Percentiles rank a stretch among this genome's conserved stretches.
These are phyloP conservation scores for Fraxinus latifolia DNA, from an alignment of 305 asterid genomes.

Conservation along the genomic window DNA sequence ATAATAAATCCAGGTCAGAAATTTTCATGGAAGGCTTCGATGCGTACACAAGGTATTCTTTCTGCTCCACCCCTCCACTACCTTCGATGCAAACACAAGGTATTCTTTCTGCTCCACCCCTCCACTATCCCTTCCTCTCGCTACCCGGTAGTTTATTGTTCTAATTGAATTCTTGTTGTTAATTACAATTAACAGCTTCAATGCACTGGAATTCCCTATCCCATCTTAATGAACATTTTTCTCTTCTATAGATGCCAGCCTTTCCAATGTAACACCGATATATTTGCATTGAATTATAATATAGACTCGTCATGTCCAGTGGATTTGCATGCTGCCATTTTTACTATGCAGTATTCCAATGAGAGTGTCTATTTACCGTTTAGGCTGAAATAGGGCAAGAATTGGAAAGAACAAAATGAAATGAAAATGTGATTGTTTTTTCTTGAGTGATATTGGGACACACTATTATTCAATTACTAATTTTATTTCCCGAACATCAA, in stretches of 20 bases:
- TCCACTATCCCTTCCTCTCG: neutral
- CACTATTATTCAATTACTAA: neutral
- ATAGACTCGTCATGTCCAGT: neutral
- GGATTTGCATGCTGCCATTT: neutral
- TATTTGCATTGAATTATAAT: neutral
- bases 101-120: neutral
- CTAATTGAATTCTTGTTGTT: neutral
- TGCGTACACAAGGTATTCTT: neutral
- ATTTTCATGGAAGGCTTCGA: neutral
- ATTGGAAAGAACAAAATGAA: neutral
- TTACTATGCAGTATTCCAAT: neutral
- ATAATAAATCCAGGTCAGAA: neutral
- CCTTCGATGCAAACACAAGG: neutral
- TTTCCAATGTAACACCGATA: neutral
- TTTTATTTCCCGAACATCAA: neutral
- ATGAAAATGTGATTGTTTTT: neutral
- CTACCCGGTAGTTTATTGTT: neutral
- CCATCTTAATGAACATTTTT: neutral
- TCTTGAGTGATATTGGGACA: neutral
- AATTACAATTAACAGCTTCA: neutral
- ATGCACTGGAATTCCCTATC: neutral
- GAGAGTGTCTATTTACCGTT: neutral
- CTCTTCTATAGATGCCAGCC: neutral
- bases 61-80: too few species aligned
- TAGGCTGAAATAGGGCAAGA: neutral